These are phyloP conservation scores for Mortierella sp. DNA, from an alignment of 371 early-diverging fungal genomes.

Conservation along the genomic window DNA sequence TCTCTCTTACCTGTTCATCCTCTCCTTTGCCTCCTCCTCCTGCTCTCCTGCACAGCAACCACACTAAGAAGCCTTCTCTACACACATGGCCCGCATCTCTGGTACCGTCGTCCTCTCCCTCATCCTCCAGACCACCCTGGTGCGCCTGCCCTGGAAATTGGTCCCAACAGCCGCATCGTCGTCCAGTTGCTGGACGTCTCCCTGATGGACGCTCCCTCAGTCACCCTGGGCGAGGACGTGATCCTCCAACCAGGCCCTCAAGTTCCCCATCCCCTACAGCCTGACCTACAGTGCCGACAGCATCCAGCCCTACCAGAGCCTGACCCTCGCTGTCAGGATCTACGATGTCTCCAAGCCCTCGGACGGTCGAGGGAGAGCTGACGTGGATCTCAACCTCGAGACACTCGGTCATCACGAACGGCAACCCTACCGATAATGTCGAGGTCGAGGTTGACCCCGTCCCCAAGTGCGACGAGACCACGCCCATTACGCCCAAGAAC, in stretches of 20 bases:
- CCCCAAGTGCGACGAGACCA: not conserved
- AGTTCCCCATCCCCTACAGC: constrained; percentile 34
- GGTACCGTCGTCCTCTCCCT: constrained; percentile 15
- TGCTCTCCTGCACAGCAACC: not conserved
- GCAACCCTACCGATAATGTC: constrained; percentile 9
- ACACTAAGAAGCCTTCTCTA: not conserved
- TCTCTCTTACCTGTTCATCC: not conserved
- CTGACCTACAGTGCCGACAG: constrained; percentile 11
- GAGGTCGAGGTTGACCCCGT: constrained; percentile 18
- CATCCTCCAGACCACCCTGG: not conserved
- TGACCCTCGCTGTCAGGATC: constrained; percentile 22
- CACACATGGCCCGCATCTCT: constrained; percentile 21
- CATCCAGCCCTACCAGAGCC: constrained; percentile 10
- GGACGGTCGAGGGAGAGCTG: not conserved
- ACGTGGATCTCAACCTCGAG: constrained; percentile 32
- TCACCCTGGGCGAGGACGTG: constrained; percentile 22
- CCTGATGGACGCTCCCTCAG: constrained; percentile 31
- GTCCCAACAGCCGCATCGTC: constrained; percentile 21
- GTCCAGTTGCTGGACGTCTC: constrained; percentile 36
- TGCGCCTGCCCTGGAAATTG: constrained; percentile 1
- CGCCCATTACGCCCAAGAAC: not conserved
- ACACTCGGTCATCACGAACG: constrained; percentile 21
- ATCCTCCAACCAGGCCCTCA: not conserved
- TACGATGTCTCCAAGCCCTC: not conserved
- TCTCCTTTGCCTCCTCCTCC: not conserved